Evolutionary conservation across 1,284 basidiomycete genomes (phyloP).

Genomic region (Peniophora sp.): DNA sequence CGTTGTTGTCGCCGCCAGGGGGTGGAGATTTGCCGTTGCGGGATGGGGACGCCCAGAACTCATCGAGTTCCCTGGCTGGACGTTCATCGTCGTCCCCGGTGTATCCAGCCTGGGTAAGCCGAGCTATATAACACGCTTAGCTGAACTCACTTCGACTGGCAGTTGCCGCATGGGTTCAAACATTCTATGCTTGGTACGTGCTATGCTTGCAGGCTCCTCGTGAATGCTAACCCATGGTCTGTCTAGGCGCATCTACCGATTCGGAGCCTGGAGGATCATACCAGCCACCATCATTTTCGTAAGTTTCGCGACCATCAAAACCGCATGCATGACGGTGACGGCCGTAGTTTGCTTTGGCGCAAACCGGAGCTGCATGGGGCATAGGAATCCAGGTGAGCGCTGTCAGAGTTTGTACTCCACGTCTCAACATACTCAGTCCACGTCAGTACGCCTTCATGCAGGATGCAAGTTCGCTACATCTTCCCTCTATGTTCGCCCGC

Average conservation of each 20-base stretch:
- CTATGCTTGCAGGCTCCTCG: too few species aligned
- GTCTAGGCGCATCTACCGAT: slow-evolving; percentile 6
- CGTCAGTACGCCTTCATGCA: background rate
- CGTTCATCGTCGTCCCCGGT: background rate
- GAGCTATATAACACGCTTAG: background rate
- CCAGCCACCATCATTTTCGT: slow-evolving; percentile 5
- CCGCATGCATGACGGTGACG: too few species aligned
- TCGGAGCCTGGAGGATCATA: slow-evolving; percentile 5
- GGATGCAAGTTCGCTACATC: background rate
- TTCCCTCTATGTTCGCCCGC: background rate
- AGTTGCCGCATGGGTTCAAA: slow-evolving; percentile 10
- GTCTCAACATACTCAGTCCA: background rate
- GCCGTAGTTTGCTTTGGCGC: background rate
- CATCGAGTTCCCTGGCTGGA: background rate
- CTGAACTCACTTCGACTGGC: background rate
- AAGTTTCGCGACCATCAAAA: background rate
- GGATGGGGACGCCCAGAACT: too few species aligned
- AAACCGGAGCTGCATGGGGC: background rate
- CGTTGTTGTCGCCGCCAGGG: too few species aligned
- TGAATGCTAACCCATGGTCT: too few species aligned
- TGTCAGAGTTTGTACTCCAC: background rate
- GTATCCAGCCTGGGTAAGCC: background rate
- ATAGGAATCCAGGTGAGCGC: background rate
- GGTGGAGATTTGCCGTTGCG: too few species aligned
- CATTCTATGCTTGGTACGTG: slow-evolving; percentile 7